A percentile compares a stretch with the other conserved stretches of the same genome.
Conservation (phyloP, 768 basidiomycete genomes). For the Psilocybe tampanensis region DNA sequence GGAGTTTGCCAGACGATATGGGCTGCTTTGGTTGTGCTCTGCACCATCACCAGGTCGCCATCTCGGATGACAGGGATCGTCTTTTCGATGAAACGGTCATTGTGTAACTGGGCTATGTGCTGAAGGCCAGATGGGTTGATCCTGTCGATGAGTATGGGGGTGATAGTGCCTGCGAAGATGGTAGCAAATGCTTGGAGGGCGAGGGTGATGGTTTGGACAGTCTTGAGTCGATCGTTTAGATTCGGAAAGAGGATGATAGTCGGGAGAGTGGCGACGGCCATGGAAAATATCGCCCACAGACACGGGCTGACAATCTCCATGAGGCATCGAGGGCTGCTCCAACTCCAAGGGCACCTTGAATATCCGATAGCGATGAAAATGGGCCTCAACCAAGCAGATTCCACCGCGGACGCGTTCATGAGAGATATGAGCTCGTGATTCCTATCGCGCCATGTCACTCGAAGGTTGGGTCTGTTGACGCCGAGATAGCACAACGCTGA, state of each 20-base stretch:
- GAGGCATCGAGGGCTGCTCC: not conserved
- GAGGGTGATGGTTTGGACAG: not conserved
- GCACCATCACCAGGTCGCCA: not conserved
- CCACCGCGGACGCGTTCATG: not conserved
- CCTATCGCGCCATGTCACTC: not conserved
- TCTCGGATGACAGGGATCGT: not conserved
- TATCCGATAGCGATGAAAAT: not conserved
- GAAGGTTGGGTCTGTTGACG: not conserved
- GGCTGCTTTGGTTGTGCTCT: not conserved
- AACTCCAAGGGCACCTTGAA: not conserved
- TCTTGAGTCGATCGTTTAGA: not conserved
- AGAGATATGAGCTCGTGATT: not conserved
- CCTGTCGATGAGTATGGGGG: not conserved
- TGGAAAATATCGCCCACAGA: not conserved
- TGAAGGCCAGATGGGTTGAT: not conserved
- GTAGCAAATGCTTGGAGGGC: not conserved
- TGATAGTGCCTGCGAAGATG: not conserved
- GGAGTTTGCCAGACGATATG: constrained; percentile 1
- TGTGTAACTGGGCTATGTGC: not conserved
- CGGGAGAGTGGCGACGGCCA: not conserved
- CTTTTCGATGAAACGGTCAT: not conserved
- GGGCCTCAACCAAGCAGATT: not conserved
- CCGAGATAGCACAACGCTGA: not conserved
- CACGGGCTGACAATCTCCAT: not conserved
- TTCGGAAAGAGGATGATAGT: not conserved